Percentiles rank a stretch among this genome's conserved stretches.
Conservation (phyloP, 2,329 filamentous ascomycete species). For the Byssothecium circinans region DNA sequence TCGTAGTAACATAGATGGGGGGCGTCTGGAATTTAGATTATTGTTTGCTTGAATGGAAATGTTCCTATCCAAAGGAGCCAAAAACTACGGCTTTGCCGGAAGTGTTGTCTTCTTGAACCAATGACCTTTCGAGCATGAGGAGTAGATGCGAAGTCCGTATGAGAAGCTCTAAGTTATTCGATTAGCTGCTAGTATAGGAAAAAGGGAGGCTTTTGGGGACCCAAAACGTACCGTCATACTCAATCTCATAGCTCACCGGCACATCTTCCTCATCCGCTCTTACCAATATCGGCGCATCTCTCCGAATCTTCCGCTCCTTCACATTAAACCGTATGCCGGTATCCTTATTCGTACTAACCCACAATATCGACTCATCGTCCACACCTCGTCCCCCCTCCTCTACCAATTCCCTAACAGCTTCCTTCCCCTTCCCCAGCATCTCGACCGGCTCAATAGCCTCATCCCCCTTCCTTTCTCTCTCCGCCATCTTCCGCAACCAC, state of each 20-base stretch:
- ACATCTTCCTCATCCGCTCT: constrained; percentile 64
- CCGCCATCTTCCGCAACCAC: constrained; percentile 62
- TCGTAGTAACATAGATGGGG: no score
- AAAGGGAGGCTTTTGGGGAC: no score
- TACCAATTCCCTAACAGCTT: constrained; percentile 12
- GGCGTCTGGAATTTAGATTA: no score
- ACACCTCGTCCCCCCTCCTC: constrained; percentile 10
- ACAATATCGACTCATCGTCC: constrained; percentile 56
- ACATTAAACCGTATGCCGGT: constrained; percentile 72
- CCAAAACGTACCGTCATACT: constrained; percentile 66
- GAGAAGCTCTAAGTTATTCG: constrained; percentile 35
- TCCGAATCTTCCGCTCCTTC: constrained; percentile 51
- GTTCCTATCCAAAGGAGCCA: constrained; percentile 52
- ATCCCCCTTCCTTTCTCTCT: constrained; percentile 16
- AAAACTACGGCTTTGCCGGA: constrained; percentile 70
- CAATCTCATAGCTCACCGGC: constrained; percentile 69
- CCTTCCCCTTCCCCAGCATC: constrained; percentile 28
- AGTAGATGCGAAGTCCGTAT: constrained; percentile 37
- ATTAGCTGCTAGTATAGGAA: not conserved
- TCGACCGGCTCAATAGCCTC: constrained; percentile 12
- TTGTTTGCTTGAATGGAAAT: no score
- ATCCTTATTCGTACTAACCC: constrained; percentile 65
- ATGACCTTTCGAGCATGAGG: constrained; percentile 63
- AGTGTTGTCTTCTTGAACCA: constrained; percentile 60
- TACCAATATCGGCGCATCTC: constrained; percentile 57